Percentiles rank a stretch among this genome's conserved stretches.
Conservation (phyloP, 495 filamentous ascomycete genomes). For the Neurospora terricola region DNA sequence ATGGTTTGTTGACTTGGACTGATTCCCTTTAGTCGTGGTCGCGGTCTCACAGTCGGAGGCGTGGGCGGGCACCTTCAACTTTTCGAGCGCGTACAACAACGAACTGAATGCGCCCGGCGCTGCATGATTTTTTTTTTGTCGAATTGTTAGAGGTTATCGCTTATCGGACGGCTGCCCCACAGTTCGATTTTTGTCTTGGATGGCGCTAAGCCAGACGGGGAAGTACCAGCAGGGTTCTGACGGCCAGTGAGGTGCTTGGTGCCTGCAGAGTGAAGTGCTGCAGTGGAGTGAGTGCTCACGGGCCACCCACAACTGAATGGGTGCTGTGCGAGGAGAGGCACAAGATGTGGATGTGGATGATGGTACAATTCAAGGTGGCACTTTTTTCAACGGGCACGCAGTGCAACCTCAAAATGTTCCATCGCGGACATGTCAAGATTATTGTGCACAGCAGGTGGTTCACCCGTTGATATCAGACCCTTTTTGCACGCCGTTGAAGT, state of each 20-base stretch:
- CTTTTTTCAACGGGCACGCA: not conserved
- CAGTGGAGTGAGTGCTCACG: not conserved
- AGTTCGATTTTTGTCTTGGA: not conserved
- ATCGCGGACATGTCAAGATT: not conserved
- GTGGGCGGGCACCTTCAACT: not conserved
- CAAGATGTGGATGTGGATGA: not conserved
- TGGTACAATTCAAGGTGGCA: not conserved
- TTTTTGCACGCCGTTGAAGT: not conserved
- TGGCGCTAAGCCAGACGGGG: not conserved
- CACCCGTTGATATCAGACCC: not conserved
- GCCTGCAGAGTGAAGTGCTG: not conserved
- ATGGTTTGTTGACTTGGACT: not conserved
- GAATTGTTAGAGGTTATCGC: conserved; percentile 14
- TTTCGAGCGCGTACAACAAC: not conserved
- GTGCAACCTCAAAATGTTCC: not conserved
- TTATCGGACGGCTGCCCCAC: conserved; percentile 11
- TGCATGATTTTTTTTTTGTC: not conserved
- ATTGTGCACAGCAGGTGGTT: not conserved
- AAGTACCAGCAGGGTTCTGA: not conserved
- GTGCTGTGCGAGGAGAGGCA: not conserved
- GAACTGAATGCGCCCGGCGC: not conserved
- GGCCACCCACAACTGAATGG: not conserved
- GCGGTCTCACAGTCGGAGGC: not conserved
- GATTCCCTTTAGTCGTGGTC: not conserved
- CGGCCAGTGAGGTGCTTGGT: not conserved